Evolutionary conservation across 2,329 filamentous ascomycete species (phyloP), one percentile per base, ranked within the genome.

Genomic region (Tolypocladium cylindrosporum): DNA sequence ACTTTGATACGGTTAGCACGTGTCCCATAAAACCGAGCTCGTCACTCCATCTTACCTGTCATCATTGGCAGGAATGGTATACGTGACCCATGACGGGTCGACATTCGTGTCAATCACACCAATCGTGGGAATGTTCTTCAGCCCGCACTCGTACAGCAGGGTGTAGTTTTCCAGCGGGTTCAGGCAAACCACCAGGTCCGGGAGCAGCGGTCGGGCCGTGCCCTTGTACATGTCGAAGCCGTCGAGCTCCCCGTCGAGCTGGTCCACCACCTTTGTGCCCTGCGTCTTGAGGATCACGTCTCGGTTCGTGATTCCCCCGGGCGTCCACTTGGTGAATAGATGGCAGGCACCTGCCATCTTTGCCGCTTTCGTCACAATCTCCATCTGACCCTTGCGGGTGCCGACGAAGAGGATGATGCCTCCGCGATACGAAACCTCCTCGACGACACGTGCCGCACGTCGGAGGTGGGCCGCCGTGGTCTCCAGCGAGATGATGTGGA

Each of bases 21-120:
- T 37, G 36, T 37, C 36, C 54, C 9, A 14, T 13, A 8, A 9
- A 27, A 11, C 13, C 4, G 11, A 21, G 10, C 24, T 5, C 37
- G 16, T 16, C 24, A 5, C 8, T 19, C 6, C 42, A 52, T 71
- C 79, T 68, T 72, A 90, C 88, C 87, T 91, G 79, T 99, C 94
- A 69, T 99, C 94, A 72, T 99, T 99, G 55, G 91, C 91, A 2
- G 94, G 94, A 65, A 99, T 97, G 16, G 90, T 89, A 70, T 99
- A 99, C 4, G 94, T 97, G 55, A 97, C 91, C 84, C 90, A 93
- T 0, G 90, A 90, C 0, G 94, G 90, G 73, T 97, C 89, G 2
- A 86, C 87, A 72, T 99, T 89, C 1, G 94, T 97, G 73, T 99
- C 94, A 64, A 97, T 88, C 59, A 99, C 81, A 53, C 93, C 94